These are phyloP conservation scores for Debaryomyces sp. DNA, from an alignment of 1,139 yeast species.

Conservation along the genomic window DNA sequence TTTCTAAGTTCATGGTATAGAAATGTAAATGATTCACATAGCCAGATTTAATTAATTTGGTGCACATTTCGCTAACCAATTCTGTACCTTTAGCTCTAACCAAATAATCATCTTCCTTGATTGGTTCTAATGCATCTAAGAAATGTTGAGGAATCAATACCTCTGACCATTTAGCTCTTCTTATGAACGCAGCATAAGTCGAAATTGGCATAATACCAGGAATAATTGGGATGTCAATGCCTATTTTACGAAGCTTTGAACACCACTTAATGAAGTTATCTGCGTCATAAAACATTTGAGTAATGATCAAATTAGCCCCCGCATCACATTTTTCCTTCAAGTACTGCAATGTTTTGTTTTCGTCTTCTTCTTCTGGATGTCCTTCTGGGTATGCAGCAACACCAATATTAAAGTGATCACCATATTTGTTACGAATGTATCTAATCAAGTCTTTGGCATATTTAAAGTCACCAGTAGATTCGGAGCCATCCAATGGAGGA, in stretches of 20 bases:
- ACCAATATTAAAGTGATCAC: conserved; percentile 69
- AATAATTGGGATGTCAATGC: conserved; percentile 84
- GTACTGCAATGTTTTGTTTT: conserved; percentile 70
- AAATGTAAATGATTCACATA: conserved; percentile 85
- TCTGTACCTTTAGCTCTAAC: conserved; percentile 89
- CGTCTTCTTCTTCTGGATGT: conserved; percentile 76
- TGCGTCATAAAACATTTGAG: conserved; percentile 62
- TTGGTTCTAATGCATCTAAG: conserved; percentile 70
- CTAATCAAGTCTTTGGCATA: conserved; percentile 68
- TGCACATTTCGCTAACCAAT: conserved; percentile 83
- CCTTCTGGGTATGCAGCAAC: conserved; percentile 82
- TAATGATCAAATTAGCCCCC: conserved; percentile 49
- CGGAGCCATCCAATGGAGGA: conserved; percentile 70
- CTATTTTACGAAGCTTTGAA: conserved; percentile 63
- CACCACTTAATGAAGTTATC: conserved; percentile 88
- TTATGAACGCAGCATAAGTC: conserved; percentile 85
- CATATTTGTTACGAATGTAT: conserved; percentile 58
- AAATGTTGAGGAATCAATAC: conserved; percentile 78
- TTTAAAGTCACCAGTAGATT: conserved; percentile 69
- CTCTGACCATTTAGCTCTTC: conserved; percentile 95
- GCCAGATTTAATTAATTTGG: conserved; percentile 68
- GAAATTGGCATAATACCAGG: conserved; percentile 99
- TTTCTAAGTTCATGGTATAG: conserved; percentile 94
- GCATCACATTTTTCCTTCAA: conserved; percentile 56
- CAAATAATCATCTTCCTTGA: conserved; percentile 85